Percentiles rank a stretch among this genome's conserved stretches.
Conservation (phyloP, 2,329 filamentous ascomycete species). For the Pyrenochaeta sp. region DNA sequence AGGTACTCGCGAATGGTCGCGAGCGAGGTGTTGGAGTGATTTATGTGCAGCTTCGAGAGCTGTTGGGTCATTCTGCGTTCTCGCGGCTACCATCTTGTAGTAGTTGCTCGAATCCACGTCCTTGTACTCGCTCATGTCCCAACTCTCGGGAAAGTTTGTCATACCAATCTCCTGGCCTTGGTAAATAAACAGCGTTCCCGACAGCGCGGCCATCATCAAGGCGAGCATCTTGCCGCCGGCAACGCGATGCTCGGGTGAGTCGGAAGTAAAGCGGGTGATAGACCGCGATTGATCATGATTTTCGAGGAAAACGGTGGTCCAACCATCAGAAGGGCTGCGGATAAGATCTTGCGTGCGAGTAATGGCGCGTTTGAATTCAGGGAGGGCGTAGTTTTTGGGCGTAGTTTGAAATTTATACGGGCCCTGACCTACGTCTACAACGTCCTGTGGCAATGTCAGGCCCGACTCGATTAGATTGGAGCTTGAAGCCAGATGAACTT, state of each 20-base stretch:
- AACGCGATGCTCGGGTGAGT: constrained; percentile 56
- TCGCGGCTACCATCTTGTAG: constrained; percentile 48
- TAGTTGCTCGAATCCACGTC: constrained; percentile 65
- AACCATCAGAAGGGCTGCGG: constrained; percentile 41
- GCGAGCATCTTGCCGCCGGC: constrained; percentile 58
- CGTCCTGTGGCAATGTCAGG: constrained; percentile 42
- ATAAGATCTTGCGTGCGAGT: constrained; percentile 42
- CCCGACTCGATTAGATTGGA: not conserved
- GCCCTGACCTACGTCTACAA: constrained; percentile 49
- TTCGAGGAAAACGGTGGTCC: constrained; percentile 63
- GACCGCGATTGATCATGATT: constrained; percentile 64
- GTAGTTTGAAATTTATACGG: constrained; percentile 49
- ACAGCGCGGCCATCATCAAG: constrained; percentile 57
- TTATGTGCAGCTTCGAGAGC: constrained; percentile 58
- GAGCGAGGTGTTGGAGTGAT: constrained; percentile 66
- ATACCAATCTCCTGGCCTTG: constrained; percentile 62
- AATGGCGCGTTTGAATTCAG: constrained; percentile 42
- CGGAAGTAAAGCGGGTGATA: constrained; percentile 59
- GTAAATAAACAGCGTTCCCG: constrained; percentile 62
- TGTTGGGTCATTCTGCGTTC: constrained; percentile 36
- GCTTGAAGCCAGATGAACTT: constrained; percentile 30
- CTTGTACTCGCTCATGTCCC: constrained; percentile 58
- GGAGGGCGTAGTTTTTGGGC: constrained; percentile 42
- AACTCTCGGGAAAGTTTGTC: constrained; percentile 56
- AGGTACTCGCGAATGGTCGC: constrained; percentile 73